Percentiles rank a stretch among this genome's conserved stretches.
These are phyloP conservation scores for Saturnispora hagleri DNA, from an alignment of 805 yeast species.

Conservation along the genomic window DNA sequence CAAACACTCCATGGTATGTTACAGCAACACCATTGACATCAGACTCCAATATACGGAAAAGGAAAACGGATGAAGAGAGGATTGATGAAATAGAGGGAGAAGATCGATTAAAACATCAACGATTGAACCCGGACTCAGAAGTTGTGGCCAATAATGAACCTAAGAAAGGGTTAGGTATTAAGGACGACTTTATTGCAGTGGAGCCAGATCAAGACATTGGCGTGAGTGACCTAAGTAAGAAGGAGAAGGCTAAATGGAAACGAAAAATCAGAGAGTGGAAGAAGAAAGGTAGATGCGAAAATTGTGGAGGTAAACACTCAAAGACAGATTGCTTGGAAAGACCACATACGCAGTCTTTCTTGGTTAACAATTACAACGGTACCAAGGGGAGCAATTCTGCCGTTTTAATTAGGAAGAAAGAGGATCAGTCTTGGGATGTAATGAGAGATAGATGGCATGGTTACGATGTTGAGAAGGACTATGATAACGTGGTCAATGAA, in stretches of 20 bases:
- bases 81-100: slow-evolving; percentile 14
- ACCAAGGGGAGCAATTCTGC: slow-evolving; percentile 1
- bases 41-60: slow-evolving; percentile 23
- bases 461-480: slow-evolving; percentile 49
- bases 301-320: slow-evolving; percentile 49
- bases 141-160: slow-evolving; percentile 42
- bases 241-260: slow-evolving; percentile 2
- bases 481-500: slow-evolving; percentile 38
- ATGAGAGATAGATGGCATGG: slow-evolving; percentile 73
- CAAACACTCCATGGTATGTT: slow-evolving; percentile 34
- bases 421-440: slow-evolving; percentile 23
- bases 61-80: slow-evolving; percentile 21
- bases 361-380: slow-evolving; percentile 16
- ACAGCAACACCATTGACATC: slow-evolving; percentile 19
- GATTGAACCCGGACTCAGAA: slow-evolving; percentile 33
- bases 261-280: slow-evolving; percentile 9
- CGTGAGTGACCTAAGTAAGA: slow-evolving; percentile 3
- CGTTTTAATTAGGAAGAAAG: slow-evolving; percentile 18
- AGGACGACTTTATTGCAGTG: slow-evolving; percentile 32
- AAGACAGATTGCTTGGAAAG: slow-evolving; percentile 50
- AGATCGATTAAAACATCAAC: slow-evolving; percentile 52
- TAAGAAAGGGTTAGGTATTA: slow-evolving; percentile 46
- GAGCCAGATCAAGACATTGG: slow-evolving; percentile 9
- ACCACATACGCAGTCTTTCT: slow-evolving; percentile 36
- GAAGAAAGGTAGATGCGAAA: slow-evolving; percentile 38